phyloP scores from a whole-genome alignment of 176 grass and related monocot genomes.

The Oryza meridionalis region DNA sequence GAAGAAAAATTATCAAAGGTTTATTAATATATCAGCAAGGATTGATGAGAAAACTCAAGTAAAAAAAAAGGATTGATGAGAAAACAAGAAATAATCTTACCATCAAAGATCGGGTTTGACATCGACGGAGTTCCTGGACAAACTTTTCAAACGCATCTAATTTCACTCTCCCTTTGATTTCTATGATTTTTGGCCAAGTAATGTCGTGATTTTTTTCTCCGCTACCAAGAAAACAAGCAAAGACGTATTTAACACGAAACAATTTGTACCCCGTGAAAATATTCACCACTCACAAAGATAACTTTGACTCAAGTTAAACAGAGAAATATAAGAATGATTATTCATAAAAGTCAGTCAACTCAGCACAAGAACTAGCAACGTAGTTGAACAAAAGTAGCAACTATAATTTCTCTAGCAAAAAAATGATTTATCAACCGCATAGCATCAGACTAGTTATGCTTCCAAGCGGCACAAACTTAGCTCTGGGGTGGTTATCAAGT shows the following conservation, averaged over 20 bases:
- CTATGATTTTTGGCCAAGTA: constrained; percentile 32
- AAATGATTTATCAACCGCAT: neutral
- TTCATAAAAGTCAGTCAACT: neutral
- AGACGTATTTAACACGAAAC: neutral
- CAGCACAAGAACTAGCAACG: neutral
- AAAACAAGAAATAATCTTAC: constrained; percentile 31
- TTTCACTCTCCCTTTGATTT: constrained; percentile 55
- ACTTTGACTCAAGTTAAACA: neutral
- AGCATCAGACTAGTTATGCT: neutral
- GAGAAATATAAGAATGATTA: constrained; percentile 5
- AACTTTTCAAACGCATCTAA: constrained; percentile 52
- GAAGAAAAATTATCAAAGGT: neutral
- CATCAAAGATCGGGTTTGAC: constrained; percentile 46
- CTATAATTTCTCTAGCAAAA: constrained; percentile 2
- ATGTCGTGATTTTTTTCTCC: constrained; percentile 45
- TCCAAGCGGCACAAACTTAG: constrained; percentile 2
- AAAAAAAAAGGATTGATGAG: neutral
- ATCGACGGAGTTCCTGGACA: constrained; percentile 45
- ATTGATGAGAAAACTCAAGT: neutral
- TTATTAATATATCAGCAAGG: constrained; percentile 7
- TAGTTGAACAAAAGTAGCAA: neutral
- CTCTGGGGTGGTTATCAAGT: neutral
- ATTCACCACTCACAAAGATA: neutral
- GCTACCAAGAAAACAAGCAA: constrained; percentile 35
- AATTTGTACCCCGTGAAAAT: constrained; percentile 3